Base-by-base conservation (phyloP, 164 flowering plant genomes). In the Nymphaea colorata region DNA sequence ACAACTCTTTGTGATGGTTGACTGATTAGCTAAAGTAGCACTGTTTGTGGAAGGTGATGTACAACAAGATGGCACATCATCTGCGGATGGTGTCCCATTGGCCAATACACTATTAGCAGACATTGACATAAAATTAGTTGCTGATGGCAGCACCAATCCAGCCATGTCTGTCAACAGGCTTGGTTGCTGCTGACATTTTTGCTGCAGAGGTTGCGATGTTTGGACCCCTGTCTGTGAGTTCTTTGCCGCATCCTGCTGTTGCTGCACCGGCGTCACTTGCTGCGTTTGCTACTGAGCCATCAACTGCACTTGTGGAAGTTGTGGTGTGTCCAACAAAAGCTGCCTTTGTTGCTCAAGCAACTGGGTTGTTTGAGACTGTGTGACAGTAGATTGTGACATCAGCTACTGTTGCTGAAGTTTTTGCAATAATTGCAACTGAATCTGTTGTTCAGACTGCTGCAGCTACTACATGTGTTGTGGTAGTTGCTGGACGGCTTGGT, bases 1-100 rank as follows among this genome's bases (percentile, higher is more conserved):
- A 8, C 79, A 80, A 61, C 71, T 63, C 71, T 81, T 72, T 64
- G 77, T 84, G 60, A 79, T 68, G 60, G 79, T 61, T 17, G 86
- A 71, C 59, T 83, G 89, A 72, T 78, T 74, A 14, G 67, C 69
- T 70, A 65, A 77, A 10, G 82, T 70, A 67, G 82, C 80, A 71
- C 85, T 88, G 69, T 88, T 87, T 45, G 90, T 83, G 12, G 97
- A 91, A 17, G 95, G 94, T 62, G 97, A 91, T 6, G 96, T 88
- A 53, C 97, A 89, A 79, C 93, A 87, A 59, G 96, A 89, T 59
- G 96, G 97, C 66, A 78, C 61, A 62, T 88, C 97, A 67, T 88
- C 96, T 4, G 90, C 88, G 53, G 96, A 87, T 14, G 64, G 41
- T 76, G 84, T 70, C 77, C 79, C 64, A 80, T 80, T 43, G 79